Percentiles rank a stretch among this genome's conserved stretches.
These are phyloP conservation scores for Metarhizium album DNA, from an alignment of 2,329 filamentous ascomycete species.

Conservation along the genomic window DNA sequence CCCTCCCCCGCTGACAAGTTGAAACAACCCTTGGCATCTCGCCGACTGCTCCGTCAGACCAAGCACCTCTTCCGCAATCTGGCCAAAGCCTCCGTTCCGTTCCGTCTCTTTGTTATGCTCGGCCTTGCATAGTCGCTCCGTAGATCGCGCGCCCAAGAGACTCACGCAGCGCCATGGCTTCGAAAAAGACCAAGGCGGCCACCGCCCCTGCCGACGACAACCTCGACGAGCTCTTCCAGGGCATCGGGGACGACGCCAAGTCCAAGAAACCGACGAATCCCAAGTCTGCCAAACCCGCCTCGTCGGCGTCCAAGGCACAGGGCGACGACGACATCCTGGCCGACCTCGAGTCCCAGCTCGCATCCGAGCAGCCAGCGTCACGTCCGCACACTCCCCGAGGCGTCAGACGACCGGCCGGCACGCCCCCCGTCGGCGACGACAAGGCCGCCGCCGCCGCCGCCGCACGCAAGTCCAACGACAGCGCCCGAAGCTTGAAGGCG, in stretches of 20 bases:
- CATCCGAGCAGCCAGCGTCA: constrained; percentile 57
- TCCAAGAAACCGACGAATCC: constrained; percentile 35
- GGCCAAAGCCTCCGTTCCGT: neutral
- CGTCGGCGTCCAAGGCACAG: constrained; percentile 37
- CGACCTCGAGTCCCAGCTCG: constrained; percentile 67
- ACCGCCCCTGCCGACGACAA: constrained; percentile 46
- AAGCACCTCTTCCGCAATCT: neutral
- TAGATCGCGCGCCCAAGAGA: neutral
- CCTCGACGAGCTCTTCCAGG: constrained; percentile 55
- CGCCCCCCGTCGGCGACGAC: constrained; percentile 53
- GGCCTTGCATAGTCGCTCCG: neutral
- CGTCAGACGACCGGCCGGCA: constrained; percentile 34
- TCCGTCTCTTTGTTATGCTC: neutral
- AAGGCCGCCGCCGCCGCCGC: constrained; percentile 25
- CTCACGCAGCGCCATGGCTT: constrained; percentile 36
- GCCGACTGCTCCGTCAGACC: neutral
- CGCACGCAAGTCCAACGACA: constrained; percentile 66
- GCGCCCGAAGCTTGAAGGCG: constrained; percentile 57
- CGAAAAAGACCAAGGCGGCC: constrained; percentile 46
- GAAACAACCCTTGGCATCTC: neutral
- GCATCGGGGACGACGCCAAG: constrained; percentile 42
- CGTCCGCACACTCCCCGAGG: constrained; percentile 74
- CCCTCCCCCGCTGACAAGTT: neutral
- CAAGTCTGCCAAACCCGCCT: constrained; percentile 35
- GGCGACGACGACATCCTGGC: constrained; percentile 68